Evolutionary conservation across 139 green algal species (phyloP).

Genomic region (Ulvella scutata): DNA sequence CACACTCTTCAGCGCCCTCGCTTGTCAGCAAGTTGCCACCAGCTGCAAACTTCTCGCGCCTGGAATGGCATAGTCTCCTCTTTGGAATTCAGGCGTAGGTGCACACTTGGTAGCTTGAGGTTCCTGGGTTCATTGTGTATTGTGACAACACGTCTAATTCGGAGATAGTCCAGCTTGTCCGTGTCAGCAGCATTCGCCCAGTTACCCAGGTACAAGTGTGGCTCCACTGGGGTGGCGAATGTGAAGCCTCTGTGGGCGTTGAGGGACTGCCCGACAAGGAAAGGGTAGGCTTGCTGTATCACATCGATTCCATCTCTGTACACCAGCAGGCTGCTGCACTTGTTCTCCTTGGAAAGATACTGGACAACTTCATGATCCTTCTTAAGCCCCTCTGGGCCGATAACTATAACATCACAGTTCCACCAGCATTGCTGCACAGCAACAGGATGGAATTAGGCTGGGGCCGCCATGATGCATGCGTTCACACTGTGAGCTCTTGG

Average conservation of each 20-base stretch:
- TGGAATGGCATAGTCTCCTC: background rate
- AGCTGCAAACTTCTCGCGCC: background rate
- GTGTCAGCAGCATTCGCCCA: background rate
- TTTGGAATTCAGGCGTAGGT: background rate
- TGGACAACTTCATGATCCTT: constrained; percentile 44
- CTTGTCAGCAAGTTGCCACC: too few species aligned
- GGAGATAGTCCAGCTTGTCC: background rate
- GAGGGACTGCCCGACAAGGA: constrained; percentile 16
- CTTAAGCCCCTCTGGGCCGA: constrained; percentile 34
- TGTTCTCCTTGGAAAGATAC: constrained; percentile 33
- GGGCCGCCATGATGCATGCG: too few species aligned
- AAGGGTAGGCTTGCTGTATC: constrained; percentile 35
- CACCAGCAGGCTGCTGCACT: constrained; percentile 21
- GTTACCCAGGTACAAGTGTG: background rate
- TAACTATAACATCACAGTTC: constrained; percentile 36
- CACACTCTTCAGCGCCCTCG: too few species aligned
- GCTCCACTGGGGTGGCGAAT: background rate
- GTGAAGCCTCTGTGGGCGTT: background rate
- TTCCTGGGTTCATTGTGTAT: constrained; percentile 56
- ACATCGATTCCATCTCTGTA: constrained; percentile 29
- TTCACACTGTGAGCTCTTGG: too few species aligned
- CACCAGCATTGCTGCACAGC: constrained; percentile 29
- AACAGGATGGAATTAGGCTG: background rate
- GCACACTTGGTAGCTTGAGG: constrained; percentile 11
- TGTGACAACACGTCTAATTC: constrained; percentile 26